Evolutionary conservation across 1,139 yeast genomes (phyloP).

Genomic region (Arxiozyma bovina): DNA sequence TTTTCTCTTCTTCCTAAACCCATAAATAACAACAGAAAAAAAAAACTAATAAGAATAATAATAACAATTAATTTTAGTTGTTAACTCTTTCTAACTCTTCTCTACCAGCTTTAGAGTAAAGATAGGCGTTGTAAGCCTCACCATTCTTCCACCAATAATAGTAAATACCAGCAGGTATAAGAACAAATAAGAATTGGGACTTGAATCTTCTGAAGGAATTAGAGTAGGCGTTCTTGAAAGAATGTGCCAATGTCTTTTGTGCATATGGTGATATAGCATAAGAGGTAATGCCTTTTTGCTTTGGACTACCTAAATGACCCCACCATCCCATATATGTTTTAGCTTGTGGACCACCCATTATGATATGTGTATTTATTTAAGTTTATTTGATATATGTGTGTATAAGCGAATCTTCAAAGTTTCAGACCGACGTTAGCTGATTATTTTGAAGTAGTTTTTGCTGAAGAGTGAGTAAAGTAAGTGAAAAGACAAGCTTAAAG

Average conservation of each 20-base stretch:
- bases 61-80: slow-evolving; percentile 5
- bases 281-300: slow-evolving; percentile 75
- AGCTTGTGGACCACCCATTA: slow-evolving; percentile 59
- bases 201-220: slow-evolving; percentile 92
- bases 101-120: slow-evolving; percentile 97
- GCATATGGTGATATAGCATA: slow-evolving; percentile 92
- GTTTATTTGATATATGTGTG: neutral
- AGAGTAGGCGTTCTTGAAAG: slow-evolving; percentile 77
- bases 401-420: neutral
- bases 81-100: slow-evolving; percentile 80
- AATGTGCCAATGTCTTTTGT: slow-evolving; percentile 85
- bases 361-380: neutral
- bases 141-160: slow-evolving; percentile 86
- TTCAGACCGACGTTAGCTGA: neutral
- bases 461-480: neutral
- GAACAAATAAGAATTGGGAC: slow-evolving; percentile 71
- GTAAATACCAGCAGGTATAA: slow-evolving; percentile 69
- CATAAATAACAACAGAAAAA: neutral
- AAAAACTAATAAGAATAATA: neutral
- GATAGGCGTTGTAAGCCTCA: slow-evolving; percentile 84
- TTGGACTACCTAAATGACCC: slow-evolving; percentile 80
- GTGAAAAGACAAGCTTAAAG: neutral
- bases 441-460: neutral
- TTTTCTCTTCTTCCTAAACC: too few relatives aligned
- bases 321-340: slow-evolving; percentile 94